A percentile compares a stretch with the other conserved stretches of the same genome.
Evolutionary conservation across 2,329 filamentous ascomycete genomes (phyloP).

Genomic region (Didymella segeticola): DNA sequence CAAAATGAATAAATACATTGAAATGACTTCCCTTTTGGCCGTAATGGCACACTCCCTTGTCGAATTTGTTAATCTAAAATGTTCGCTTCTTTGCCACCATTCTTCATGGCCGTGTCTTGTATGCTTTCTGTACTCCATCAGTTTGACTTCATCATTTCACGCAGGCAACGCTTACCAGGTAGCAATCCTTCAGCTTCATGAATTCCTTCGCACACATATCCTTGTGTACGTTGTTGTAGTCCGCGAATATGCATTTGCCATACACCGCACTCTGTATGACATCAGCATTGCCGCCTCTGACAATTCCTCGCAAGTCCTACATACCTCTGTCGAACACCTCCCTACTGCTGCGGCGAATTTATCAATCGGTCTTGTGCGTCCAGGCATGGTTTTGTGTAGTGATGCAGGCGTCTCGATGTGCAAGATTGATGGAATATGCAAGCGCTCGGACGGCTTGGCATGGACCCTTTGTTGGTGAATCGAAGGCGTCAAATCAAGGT

Average conservation of each 20-base stretch:
- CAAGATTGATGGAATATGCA: slow-evolving; percentile 8
- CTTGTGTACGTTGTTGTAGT: slow-evolving; percentile 89
- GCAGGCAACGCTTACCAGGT: slow-evolving; percentile 66
- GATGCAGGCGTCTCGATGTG: slow-evolving; percentile 15
- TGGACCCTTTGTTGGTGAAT: not conserved
- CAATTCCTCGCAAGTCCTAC: slow-evolving; percentile 15
- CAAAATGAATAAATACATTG: slow-evolving; percentile 6
- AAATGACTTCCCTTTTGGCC: not conserved
- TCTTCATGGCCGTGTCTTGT: slow-evolving; percentile 38
- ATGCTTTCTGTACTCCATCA: slow-evolving; percentile 30
- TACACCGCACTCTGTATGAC: slow-evolving; percentile 75
- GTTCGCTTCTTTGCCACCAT: not conserved
- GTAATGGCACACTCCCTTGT: not conserved
- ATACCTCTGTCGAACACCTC: slow-evolving; percentile 71
- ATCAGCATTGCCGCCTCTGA: slow-evolving; percentile 3
- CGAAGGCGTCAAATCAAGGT: slow-evolving; percentile 1
- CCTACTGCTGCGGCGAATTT: slow-evolving; percentile 70
- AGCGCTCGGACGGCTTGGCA: slow-evolving; percentile 19
- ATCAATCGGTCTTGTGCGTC: slow-evolving; percentile 67
- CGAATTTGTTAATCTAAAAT: not conserved
- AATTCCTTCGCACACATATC: slow-evolving; percentile 91
- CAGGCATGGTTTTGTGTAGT: slow-evolving; percentile 35
- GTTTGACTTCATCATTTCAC: not conserved
- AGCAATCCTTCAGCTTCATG: slow-evolving; percentile 83
- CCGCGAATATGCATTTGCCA: slow-evolving; percentile 87